Percentiles rank a stretch among this genome's conserved stretches.
Conservation (phyloP, 257 asterid genomes). For the Nicotiana undulata region DNA sequence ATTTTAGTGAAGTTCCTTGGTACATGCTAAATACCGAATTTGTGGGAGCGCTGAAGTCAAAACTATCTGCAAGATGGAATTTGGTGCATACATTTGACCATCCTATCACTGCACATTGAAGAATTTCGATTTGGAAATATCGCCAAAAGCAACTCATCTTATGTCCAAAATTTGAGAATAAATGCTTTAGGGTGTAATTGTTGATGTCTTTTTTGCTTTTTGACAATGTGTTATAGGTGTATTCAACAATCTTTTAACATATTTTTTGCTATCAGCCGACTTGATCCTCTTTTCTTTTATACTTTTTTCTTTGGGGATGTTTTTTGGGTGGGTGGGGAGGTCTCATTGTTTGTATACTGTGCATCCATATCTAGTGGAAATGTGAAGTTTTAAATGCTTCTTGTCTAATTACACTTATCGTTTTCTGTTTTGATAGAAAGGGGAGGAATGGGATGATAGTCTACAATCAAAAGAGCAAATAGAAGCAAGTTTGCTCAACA, state of each 20-base stretch:
- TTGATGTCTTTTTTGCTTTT: not conserved
- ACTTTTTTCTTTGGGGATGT: not conserved
- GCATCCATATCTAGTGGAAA: not conserved
- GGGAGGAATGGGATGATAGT: conserved; percentile 20
- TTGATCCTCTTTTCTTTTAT: not conserved
- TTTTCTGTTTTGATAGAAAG: conserved; percentile 10
- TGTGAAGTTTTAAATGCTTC: not conserved
- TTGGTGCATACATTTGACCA: not conserved
- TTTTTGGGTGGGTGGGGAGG: accelerated
- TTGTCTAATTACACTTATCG: not conserved
- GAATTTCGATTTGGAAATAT: not conserved
- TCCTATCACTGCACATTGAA: not conserved
- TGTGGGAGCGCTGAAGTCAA: not conserved
- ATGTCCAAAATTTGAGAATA: not conserved
- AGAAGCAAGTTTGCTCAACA: conserved; percentile 16
- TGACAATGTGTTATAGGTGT: not conserved
- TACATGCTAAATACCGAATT: not conserved
- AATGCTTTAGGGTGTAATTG: not conserved
- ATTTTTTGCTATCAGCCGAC: not conserved
- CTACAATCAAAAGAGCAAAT: conserved; percentile 19
- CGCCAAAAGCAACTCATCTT: not conserved
- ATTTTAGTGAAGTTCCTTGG: not conserved
- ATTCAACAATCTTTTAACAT: not conserved
- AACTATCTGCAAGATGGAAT: not conserved
- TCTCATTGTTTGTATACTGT: not conserved